Conservation (phyloP, 306 rosid genomes). For the Ormosia semicastrata region DNA sequence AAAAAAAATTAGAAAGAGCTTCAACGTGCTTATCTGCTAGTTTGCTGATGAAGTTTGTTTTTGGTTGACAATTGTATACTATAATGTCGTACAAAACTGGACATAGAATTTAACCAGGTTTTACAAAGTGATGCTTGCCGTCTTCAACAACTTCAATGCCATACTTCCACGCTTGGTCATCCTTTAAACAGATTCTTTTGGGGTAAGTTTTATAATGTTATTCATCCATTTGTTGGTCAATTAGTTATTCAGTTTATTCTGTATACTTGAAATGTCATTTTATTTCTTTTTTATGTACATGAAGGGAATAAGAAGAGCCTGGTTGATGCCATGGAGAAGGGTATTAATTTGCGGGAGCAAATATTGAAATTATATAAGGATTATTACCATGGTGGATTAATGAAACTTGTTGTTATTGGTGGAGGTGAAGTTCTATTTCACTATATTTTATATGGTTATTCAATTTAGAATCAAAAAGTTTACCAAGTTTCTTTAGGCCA, state of each 20-base stretch:
- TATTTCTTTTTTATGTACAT: conserved; percentile 23
- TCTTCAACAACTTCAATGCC: conserved; percentile 91
- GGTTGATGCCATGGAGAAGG: conserved; percentile 88
- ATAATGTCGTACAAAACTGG: conserved; percentile 40
- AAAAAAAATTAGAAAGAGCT: not conserved
- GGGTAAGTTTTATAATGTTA: conserved; percentile 53
- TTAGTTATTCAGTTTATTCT: conserved; percentile 10
- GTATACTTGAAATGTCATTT: conserved; percentile 14
- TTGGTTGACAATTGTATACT: conserved; percentile 39
- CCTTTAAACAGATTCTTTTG: conserved; percentile 84
- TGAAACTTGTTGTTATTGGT: conserved; percentile 96
- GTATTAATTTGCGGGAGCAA: conserved; percentile 75
- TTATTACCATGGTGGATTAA: conserved; percentile 95
- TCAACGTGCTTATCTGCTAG: conserved; percentile 22
- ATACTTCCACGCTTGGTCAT: conserved; percentile 71
- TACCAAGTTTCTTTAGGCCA: not conserved
- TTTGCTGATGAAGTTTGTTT: conserved; percentile 30
- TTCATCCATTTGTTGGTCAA: conserved; percentile 23
- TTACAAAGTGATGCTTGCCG: conserved; percentile 87
- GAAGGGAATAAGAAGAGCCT: conserved; percentile 96
- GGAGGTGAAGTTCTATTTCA: conserved; percentile 67
- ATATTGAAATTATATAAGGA: conserved; percentile 66
- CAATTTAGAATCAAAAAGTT: conserved; percentile 3
- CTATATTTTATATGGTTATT: not conserved
- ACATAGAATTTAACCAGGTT: conserved; percentile 87